Conservation (phyloP, 306 rosid species). For the Corylus americana region DNA sequence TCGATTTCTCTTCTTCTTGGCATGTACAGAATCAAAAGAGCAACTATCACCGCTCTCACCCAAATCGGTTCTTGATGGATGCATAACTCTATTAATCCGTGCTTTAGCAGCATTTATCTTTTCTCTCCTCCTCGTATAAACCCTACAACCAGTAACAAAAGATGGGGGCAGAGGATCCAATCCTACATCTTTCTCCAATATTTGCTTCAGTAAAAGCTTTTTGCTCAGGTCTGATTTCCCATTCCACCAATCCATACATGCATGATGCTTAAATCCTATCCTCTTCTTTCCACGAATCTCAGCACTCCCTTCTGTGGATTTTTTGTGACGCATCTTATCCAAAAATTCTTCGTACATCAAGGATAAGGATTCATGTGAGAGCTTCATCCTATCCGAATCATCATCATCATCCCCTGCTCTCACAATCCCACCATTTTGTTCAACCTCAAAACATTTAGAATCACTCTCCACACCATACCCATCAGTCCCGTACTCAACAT, state of each 20-base stretch:
- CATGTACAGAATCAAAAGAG: slow-evolving; percentile 3
- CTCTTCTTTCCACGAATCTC: slow-evolving; percentile 29
- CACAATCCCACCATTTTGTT: slow-evolving; percentile 9
- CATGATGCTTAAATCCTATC: slow-evolving; percentile 27
- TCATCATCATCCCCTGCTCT: not conserved
- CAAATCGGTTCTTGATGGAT: slow-evolving; percentile 34
- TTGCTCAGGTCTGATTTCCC: slow-evolving; percentile 75
- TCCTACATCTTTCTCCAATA: slow-evolving; percentile 73
- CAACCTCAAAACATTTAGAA: slow-evolving; percentile 34
- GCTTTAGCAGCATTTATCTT: slow-evolving; percentile 64
- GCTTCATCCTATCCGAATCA: slow-evolving; percentile 34
- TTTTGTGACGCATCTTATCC: slow-evolving; percentile 23
- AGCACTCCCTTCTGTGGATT: slow-evolving; percentile 27
- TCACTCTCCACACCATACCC: slow-evolving; percentile 26
- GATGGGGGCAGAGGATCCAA: slow-evolving; percentile 72
- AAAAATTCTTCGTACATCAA: slow-evolving; percentile 49
- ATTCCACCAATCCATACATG: slow-evolving; percentile 72
- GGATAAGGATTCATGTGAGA: slow-evolving; percentile 67
- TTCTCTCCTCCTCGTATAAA: slow-evolving; percentile 53
- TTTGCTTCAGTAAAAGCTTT: slow-evolving; percentile 56
- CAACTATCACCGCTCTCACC: not conserved
- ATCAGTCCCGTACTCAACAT: slow-evolving; percentile 28
- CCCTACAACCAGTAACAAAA: slow-evolving; percentile 48
- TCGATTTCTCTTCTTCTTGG: slow-evolving; percentile 49
- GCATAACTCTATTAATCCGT: slow-evolving; percentile 54